Conservation (phyloP, 2,329 filamentous ascomycete species). For the Epichloe scottii region DNA sequence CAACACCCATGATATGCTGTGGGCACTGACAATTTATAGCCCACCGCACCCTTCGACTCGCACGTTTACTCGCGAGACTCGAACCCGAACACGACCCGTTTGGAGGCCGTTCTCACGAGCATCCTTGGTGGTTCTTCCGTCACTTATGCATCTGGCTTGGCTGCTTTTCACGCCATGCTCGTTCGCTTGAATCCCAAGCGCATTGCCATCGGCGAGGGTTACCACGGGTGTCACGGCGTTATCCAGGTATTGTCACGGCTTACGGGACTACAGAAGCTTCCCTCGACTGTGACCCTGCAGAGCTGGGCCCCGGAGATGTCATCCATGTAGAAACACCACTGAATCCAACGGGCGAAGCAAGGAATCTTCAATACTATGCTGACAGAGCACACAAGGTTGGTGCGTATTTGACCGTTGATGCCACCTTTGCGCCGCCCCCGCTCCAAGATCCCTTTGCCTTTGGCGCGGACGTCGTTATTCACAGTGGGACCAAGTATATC, state of each 20-base stretch:
- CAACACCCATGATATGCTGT: neutral
- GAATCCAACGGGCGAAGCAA: conserved; percentile 78
- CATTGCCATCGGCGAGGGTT: conserved; percentile 72
- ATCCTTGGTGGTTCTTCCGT: conserved; percentile 58
- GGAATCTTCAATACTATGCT: conserved; percentile 59
- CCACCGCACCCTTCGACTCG: conserved; percentile 39
- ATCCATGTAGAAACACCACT: conserved; percentile 88
- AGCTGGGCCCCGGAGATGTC: conserved; percentile 65
- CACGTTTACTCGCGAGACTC: conserved; percentile 77
- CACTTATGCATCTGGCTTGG: conserved; percentile 74
- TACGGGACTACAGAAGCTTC: conserved; percentile 59
- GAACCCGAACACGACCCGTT: conserved; percentile 68
- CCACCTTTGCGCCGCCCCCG: conserved; percentile 85
- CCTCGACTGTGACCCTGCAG: conserved; percentile 55
- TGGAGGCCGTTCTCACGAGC: conserved; percentile 69
- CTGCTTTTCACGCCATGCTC: conserved; percentile 78
- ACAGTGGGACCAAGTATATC: conserved; percentile 90
- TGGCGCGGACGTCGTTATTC: conserved; percentile 81
- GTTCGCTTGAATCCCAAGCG: conserved; percentile 73
- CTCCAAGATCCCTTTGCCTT: conserved; percentile 73
- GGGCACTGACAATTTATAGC: conserved; percentile 8
- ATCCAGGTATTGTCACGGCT: conserved; percentile 62
- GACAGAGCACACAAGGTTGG: conserved; percentile 58
- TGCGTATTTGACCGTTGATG: conserved; percentile 71
- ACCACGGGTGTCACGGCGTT: conserved; percentile 89